phyloP scores from a whole-genome alignment of 2,329 filamentous ascomycete species.

The Helotiales sp. region DNA sequence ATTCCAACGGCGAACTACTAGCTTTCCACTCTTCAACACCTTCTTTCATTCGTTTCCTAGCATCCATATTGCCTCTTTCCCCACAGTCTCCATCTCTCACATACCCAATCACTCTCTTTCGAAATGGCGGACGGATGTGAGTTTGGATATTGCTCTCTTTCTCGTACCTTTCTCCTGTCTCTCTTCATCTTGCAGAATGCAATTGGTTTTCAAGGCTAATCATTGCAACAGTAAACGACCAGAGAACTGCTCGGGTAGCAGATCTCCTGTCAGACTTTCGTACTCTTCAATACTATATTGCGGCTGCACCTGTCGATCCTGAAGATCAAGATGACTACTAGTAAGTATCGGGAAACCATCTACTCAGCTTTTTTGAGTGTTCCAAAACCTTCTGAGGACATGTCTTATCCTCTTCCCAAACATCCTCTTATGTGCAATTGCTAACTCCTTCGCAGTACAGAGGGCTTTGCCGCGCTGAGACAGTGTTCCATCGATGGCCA shows the following conservation, averaged over 20 bases:
- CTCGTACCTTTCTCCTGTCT: constrained; percentile 20
- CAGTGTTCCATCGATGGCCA: constrained; percentile 68
- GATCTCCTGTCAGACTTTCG: constrained; percentile 67
- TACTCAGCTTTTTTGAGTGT: neutral
- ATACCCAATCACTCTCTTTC: constrained; percentile 26
- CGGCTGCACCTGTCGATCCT: constrained; percentile 60
- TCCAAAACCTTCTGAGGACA: neutral
- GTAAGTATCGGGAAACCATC: neutral
- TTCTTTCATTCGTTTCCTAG: constrained; percentile 25
- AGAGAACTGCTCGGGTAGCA: constrained; percentile 63
- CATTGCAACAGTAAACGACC: constrained; percentile 60
- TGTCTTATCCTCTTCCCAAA: neutral
- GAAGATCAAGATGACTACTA: constrained; percentile 61
- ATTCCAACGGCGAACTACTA: constrained; percentile 27
- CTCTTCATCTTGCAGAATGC: constrained; percentile 11
- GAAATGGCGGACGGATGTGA: constrained; percentile 44
- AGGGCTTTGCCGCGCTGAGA: constrained; percentile 65
- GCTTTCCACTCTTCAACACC: constrained; percentile 26
- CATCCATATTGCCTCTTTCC: constrained; percentile 5
- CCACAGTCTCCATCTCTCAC: constrained; percentile 15
- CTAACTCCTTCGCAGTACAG: constrained; percentile 49
- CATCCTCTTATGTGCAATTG: neutral
- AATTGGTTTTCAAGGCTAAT: constrained; percentile 23
- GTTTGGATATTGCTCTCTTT: constrained; percentile 32
- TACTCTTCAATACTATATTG: constrained; percentile 66